A percentile compares a stretch with the other conserved stretches of the same genome.
These are phyloP conservation scores for Russula sp. DNA, from an alignment of 768 basidiomycete genomes.

Conservation along the genomic window DNA sequence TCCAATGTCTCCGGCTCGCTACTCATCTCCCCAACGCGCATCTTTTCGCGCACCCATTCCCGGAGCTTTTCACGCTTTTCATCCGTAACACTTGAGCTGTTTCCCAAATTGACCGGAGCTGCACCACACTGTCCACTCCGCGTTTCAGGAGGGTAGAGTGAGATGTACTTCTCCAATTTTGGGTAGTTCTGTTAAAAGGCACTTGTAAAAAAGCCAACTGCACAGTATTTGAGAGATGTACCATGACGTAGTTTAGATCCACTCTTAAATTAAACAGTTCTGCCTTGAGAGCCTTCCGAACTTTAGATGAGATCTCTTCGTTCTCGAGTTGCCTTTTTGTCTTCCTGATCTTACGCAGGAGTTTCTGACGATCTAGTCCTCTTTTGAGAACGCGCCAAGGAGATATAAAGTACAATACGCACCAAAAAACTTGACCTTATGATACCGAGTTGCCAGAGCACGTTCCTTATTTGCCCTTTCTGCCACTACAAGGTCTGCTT, in stretches of 20 bases:
- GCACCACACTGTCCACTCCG: constrained; percentile 37
- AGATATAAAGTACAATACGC: constrained; percentile 28
- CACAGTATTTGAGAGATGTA: constrained; percentile 37
- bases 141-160: constrained; percentile 76
- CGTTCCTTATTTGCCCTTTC: constrained; percentile 66
- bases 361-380: constrained; percentile 77
- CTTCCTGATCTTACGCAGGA: constrained; percentile 71
- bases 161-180: constrained; percentile 83
- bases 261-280: constrained; percentile 65
- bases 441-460: constrained; percentile 72
- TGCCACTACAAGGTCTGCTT: constrained; percentile 66
- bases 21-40: constrained; percentile 58
- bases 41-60: constrained; percentile 53
- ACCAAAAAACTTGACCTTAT: constrained; percentile 96
- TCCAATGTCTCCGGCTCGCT: constrained; percentile 53
- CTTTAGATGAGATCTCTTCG: constrained; percentile 40
- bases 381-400: background rate
- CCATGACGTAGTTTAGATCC: constrained; percentile 88
- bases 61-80: constrained; percentile 57
- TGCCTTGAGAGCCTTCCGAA: constrained; percentile 42
- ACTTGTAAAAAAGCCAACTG: background rate
- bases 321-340: constrained; percentile 53
- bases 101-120: constrained; percentile 7
- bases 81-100: constrained; percentile 40
- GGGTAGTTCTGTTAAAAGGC: constrained; percentile 65